Base-by-base conservation (phyloP, 805 yeast species). In the Metschnikowia peoriensis region DNA sequence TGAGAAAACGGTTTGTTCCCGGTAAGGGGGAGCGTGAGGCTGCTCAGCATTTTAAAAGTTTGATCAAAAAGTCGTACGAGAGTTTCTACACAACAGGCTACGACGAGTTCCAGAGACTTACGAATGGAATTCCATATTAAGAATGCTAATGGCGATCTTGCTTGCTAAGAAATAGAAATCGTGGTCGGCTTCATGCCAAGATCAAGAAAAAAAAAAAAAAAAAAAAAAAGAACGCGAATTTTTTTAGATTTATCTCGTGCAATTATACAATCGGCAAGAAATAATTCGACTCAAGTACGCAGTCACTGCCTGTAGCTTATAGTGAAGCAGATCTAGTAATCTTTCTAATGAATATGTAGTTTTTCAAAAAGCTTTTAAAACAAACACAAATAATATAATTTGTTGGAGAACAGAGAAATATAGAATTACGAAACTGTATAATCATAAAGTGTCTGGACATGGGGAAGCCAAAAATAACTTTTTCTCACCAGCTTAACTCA, bases 61-160 rank as follows among this genome's bases (percentile, higher is more conserved):
- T 94, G 71, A 85, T 94, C 56, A 78, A 76, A 58, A 88, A 86
- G 72, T 85, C 96, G 53, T 87, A 84, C 69, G 98, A 93, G 69
- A 88, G 96, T 70, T 73, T 83, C 62, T 90, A 86, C 64, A 94
- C 99, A 37, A 88, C 86, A 65, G 98, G 97, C 17, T 94, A 94
- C 69, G 99, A 94, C 66, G 97, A 92, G 73, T 94, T 94, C 83
- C 99, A 94, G 72, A 79, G 96, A 63, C 68, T 94, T 59, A 94
- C 99, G 38, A 94, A 94, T 64, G 99, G 99, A 53, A 94, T 94
- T 68, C 99, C 99, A 15, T 93, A 92, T 65, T 92, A 69, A 22
- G 4, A 22, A 22, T 22, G 22, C 22, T 22, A 22, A 22, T 22
- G 22, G 22, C 22, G 22, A 22, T 22, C 22, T 22, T 22, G 22